Conservation (phyloP, 768 basidiomycete genomes). For the Pleurotus eryngii region DNA sequence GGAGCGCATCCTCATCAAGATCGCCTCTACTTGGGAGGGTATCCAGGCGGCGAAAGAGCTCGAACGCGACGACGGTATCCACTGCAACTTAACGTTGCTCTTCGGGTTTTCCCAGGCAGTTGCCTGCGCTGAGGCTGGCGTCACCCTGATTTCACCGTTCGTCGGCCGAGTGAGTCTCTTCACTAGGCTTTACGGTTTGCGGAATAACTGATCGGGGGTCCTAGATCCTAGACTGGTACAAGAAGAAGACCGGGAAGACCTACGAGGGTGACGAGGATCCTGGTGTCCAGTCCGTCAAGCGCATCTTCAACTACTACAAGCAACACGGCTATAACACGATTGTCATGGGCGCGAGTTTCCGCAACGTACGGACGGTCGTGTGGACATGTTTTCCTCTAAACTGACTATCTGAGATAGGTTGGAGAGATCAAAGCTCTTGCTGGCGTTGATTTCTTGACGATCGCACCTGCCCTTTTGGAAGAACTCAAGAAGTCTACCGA, state of each 20-base stretch:
- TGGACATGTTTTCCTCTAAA: background rate
- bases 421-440: slow-evolving; percentile 95
- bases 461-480: slow-evolving; percentile 86
- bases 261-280: slow-evolving; percentile 94
- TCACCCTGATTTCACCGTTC: slow-evolving; percentile 98
- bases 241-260: slow-evolving; percentile 80
- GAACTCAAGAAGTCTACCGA: slow-evolving; percentile 83
- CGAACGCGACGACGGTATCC: slow-evolving; percentile 88
- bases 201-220: background rate
- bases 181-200: slow-evolving; percentile 5
- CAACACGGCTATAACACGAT: slow-evolving; percentile 98
- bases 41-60: slow-evolving; percentile 98
- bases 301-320: slow-evolving; percentile 99
- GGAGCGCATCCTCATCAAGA: slow-evolving; percentile 97
- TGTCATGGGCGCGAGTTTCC: slow-evolving; percentile 99
- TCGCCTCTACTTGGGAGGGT: slow-evolving; percentile 99
- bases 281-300: slow-evolving; percentile 92
- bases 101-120: slow-evolving; percentile 99
- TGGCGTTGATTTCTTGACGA: slow-evolving; percentile 97
- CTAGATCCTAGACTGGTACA: slow-evolving; percentile 99
- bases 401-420: slow-evolving; percentile 36
- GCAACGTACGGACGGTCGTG: slow-evolving; percentile 64
- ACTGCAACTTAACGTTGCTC: slow-evolving; percentile 98
- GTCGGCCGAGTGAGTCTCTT: slow-evolving; percentile 84
- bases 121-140: slow-evolving; percentile 96